Evolutionary conservation across 805 yeast species (phyloP), one percentile per base, ranked within the genome.

Genomic region (Metschnikowia cubensis): DNA sequence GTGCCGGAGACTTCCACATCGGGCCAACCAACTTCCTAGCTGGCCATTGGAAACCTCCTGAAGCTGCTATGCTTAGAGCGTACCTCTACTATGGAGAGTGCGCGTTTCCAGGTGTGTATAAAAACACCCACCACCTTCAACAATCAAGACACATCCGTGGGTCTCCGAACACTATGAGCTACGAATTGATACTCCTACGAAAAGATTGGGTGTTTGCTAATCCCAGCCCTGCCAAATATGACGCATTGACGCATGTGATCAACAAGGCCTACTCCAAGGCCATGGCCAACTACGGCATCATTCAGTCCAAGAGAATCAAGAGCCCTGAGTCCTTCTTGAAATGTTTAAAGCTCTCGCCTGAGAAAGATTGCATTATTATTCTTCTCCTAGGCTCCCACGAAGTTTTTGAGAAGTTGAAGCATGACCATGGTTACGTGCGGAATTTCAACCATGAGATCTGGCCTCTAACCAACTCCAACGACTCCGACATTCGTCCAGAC

Each of bases 201-300:
- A 54, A 54, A n/a, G 55, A 54, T 7, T 66, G 70, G 70, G 40
- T 64, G 25, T 45, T 52, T 17, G 4, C 37, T 3, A 34, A 46
- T 14, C 49, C 35, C 2, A 29, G 29, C n/a, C 49, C 53, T 18
- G 44, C 25, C 4, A 52, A 49, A 18, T 55, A 51, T 43, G 48
- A 44, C 45, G 53, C 48, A 50, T 59, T 54, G 57, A 52, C 59
- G 5, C 50, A 59, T 6, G 49, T 76, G n/a, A 61, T 82, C 50
- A 82, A 82, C 59, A 67, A 70, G 48, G 81, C 81, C 1, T 82
- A 81, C 60, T 66, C 74, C 52, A 77, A 74, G 51, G 76, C 79
- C 8, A 64, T 76, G 49, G 70, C 52, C 60, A 71, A 70, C 53
- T 82, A 66, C 56, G 67, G 70, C 1, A 59, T 78, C 6, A 70